Base-by-base conservation (phyloP, 768 basidiomycete genomes). In the Gloeopeniophorella convolvens region DNA sequence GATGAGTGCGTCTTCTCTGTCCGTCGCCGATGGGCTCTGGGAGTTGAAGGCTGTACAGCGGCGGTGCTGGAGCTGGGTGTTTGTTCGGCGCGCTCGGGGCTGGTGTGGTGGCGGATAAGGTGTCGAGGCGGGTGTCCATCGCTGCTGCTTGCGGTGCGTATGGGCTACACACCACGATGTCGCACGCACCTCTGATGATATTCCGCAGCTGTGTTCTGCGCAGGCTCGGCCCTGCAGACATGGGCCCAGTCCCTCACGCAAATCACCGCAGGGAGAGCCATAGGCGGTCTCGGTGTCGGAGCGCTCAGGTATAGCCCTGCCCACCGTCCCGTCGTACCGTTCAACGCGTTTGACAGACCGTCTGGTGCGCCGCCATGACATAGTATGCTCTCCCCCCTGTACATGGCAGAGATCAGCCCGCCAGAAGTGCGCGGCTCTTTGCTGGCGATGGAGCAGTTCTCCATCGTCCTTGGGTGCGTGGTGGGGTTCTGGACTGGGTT, bases 401-500 rank as follows among this genome's bases (percentile, higher is more conserved):
- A 89, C 65, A 88, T 89, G 74, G 80, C 87, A 1, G 88, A 91
- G 66, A 91, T 91, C 44, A 83, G 83, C 54, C 78, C 87, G 9
- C 87, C 88, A 0, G 86, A 89, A 64, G 72, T 84, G 0, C 76
- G 89, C 13, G 88, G 88, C 9, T 86, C 87, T 0, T 73, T 91
- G 16, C 73, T 89, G 66, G 81, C 86, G 1, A 70, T 91, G 3
- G 88, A 91, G 59, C 88, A 90, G 51, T 74, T 89, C 35, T 78
- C 83, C 16, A 91, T 91, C 42, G 87, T 90, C 12, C 67, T 84
- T 0, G 89, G 88, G 3, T 87, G 89, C 5, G 86, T 91, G 0
- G 66, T 86, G 12, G 88, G 88, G 2, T 91, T 90, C 59, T 90
- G 89, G 88, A 75, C 78, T 4, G 89, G 88, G 0, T 91, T 85